phyloP scores from a whole-genome alignment of 805 yeast genomes.

The Komagataella populi region DNA sequence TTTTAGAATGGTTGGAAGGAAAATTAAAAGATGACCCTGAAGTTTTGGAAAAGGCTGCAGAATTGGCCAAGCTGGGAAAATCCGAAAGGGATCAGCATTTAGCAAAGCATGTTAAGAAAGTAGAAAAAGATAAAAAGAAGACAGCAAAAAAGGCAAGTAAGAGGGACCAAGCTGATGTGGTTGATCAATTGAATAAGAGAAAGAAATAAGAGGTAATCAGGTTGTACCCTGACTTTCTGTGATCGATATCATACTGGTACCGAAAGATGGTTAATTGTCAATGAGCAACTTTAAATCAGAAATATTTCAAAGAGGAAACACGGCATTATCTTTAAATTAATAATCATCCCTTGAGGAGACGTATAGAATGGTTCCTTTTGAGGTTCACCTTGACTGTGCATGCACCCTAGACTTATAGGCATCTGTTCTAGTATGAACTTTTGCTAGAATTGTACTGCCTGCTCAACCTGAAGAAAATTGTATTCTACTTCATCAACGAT shows the following conservation, averaged over 20 bases:
- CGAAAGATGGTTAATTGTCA: too few species aligned
- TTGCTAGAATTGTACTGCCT: too few species aligned
- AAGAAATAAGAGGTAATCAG: not conserved
- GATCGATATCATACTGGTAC: not conserved
- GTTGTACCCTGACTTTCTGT: not conserved
- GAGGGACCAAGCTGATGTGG: not conserved
- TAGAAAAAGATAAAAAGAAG: constrained; percentile 15
- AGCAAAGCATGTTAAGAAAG: constrained; percentile 49
- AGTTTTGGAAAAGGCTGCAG: constrained; percentile 29
- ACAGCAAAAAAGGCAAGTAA: not conserved
- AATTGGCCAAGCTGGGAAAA: constrained; percentile 45
- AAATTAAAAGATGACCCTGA: constrained; percentile 39
- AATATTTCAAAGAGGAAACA: too few species aligned
- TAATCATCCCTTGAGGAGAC: too few species aligned
- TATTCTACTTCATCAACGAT: too few species aligned
- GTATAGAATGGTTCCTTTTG: too few species aligned
- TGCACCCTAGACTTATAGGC: too few species aligned
- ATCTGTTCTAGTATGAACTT: too few species aligned
- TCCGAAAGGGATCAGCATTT: constrained; percentile 58
- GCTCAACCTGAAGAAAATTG: too few species aligned
- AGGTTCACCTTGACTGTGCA: too few species aligned
- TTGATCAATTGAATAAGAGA: not conserved
- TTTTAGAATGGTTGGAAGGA: constrained; percentile 72
- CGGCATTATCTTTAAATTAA: too few species aligned
- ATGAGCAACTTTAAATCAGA: too few species aligned